Evolutionary conservation across 139 green algal genomes (phyloP).

Genomic region (Raphidocelis subcapitata): DNA sequence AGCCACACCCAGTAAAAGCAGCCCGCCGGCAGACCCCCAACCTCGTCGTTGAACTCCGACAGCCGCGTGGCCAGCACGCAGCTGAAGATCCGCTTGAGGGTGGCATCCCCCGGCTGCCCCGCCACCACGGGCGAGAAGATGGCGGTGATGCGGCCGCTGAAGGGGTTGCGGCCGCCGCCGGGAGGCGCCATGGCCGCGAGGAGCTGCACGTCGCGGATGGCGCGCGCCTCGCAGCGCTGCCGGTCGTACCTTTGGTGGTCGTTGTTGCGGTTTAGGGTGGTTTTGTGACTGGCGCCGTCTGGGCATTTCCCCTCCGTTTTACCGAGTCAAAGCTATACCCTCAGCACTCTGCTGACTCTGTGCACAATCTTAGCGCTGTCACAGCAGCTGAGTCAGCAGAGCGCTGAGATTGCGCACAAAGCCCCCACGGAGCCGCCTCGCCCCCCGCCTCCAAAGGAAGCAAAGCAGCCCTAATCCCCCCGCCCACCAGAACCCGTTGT

Average conservation of each 20-base stretch:
- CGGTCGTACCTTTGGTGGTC: slow-evolving; percentile 85
- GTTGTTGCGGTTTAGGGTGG: too few relatives aligned
- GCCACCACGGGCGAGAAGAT: slow-evolving; percentile 76
- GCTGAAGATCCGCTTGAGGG: slow-evolving; percentile 81
- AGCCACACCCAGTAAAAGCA: too few relatives aligned
- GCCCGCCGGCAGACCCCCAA: not conserved
- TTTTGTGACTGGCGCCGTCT: too few relatives aligned
- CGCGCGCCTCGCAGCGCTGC: slow-evolving; percentile 68
- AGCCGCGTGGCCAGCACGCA: slow-evolving; percentile 77
- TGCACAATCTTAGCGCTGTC: too few relatives aligned
- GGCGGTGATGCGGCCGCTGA: slow-evolving; percentile 67
- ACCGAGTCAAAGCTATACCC: too few relatives aligned
- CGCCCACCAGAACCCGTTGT: slow-evolving; percentile 82
- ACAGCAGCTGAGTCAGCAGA: too few relatives aligned
- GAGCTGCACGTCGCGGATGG: slow-evolving; percentile 84
- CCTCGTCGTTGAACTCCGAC: slow-evolving; percentile 76
- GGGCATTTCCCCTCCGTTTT: not conserved
- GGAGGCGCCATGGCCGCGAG: slow-evolving; percentile 79
- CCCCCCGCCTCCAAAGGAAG: too few relatives aligned
- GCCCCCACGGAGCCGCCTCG: too few relatives aligned
- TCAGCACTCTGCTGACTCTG: too few relatives aligned
- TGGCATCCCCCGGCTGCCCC: slow-evolving; percentile 58
- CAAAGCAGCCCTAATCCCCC: too few relatives aligned
- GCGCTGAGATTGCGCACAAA: too few relatives aligned
- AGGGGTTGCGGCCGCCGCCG: slow-evolving; percentile 76